These are phyloP conservation scores for Arthrobotrys pseudoclavata DNA, from an alignment of 2,329 filamentous ascomycete species.

Conservation along the genomic window DNA sequence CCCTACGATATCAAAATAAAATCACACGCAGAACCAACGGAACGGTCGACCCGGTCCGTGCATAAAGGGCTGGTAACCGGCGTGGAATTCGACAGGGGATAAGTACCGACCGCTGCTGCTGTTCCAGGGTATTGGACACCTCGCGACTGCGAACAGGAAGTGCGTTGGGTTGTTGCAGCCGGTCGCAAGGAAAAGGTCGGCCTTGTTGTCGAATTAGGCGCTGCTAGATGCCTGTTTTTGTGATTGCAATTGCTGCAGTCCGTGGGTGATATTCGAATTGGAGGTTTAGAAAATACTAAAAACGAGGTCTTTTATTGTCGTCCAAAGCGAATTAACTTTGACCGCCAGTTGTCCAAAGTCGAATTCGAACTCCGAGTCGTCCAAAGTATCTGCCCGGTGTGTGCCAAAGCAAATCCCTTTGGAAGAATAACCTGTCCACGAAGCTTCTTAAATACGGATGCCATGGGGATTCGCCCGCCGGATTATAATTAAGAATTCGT, in stretches of 20 bases:
- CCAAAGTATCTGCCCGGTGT: slow-evolving; percentile 20
- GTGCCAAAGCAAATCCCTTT: slow-evolving; percentile 7
- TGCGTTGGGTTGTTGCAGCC: slow-evolving; percentile 53
- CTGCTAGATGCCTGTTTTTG: slow-evolving; percentile 31
- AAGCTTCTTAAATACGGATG: slow-evolving; percentile 47
- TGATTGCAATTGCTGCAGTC: slow-evolving; percentile 23
- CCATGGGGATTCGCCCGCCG: slow-evolving; percentile 11
- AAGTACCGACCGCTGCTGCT: slow-evolving; percentile 31
- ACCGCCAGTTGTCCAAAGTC: slow-evolving; percentile 11
- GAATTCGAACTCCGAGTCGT: slow-evolving; percentile 7
- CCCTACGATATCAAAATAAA: slow-evolving; percentile 14
- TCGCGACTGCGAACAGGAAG: slow-evolving; percentile 42
- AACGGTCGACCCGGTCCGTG: slow-evolving; percentile 25
- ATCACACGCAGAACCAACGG: slow-evolving; percentile 25
- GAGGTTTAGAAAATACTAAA: slow-evolving; percentile 28
- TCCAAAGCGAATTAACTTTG: slow-evolving; percentile 9
- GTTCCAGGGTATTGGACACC: slow-evolving; percentile 25
- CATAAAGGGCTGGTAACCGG: slow-evolving; percentile 28
- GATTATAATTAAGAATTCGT: slow-evolving; percentile 59
- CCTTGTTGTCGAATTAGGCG: slow-evolving; percentile 52
- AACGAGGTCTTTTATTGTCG: background rate
- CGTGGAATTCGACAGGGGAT: slow-evolving; percentile 20
- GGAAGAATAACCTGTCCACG: background rate
- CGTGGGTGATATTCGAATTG: slow-evolving; percentile 28
- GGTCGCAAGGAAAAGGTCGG: slow-evolving; percentile 26